A percentile compares a stretch with the other conserved stretches of the same genome.
Evolutionary conservation across 768 basidiomycete genomes (phyloP).

Genomic region (Russula foetens): DNA sequence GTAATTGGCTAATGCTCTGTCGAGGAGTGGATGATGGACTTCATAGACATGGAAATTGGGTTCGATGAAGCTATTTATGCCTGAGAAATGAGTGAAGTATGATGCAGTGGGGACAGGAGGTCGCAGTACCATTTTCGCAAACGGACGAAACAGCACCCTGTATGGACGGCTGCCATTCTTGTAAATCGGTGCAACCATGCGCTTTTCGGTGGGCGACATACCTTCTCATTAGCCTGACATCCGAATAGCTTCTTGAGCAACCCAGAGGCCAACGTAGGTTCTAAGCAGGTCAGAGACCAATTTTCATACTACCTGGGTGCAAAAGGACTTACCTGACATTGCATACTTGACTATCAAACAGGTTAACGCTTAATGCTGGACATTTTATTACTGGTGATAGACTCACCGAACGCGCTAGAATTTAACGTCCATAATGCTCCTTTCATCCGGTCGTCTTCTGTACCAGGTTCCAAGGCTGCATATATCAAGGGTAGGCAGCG

Average conservation of each 20-base stretch:
- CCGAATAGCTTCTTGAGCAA: slow-evolving; percentile 54
- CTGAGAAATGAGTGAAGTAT: slow-evolving; percentile 29
- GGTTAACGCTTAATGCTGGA: neutral
- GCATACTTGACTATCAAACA: slow-evolving; percentile 34
- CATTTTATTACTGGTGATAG: neutral
- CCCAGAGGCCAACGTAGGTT: slow-evolving; percentile 54
- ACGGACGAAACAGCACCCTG: slow-evolving; percentile 62
- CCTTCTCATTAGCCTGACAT: slow-evolving; percentile 84
- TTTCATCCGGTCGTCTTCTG: slow-evolving; percentile 88
- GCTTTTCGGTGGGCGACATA: slow-evolving; percentile 19
- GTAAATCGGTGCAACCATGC: neutral
- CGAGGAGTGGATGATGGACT: slow-evolving; percentile 38
- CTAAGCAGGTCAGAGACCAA: slow-evolving; percentile 27
- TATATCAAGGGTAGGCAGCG: slow-evolving; percentile 56
- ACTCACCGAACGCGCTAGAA: slow-evolving; percentile 48
- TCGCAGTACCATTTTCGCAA: slow-evolving; percentile 47
- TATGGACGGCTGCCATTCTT: slow-evolving; percentile 51
- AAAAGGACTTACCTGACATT: slow-evolving; percentile 29
- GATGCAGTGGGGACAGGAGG: slow-evolving; percentile 6
- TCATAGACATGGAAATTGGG: slow-evolving; percentile 50
- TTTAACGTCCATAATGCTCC: slow-evolving; percentile 79
- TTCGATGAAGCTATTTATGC: slow-evolving; percentile 52
- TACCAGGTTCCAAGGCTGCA: slow-evolving; percentile 51
- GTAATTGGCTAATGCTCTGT: slow-evolving; percentile 31
- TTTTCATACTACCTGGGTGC: neutral